Base-by-base conservation (phyloP, 2,329 filamentous ascomycete genomes). In the Monosporascus sp. region DNA sequence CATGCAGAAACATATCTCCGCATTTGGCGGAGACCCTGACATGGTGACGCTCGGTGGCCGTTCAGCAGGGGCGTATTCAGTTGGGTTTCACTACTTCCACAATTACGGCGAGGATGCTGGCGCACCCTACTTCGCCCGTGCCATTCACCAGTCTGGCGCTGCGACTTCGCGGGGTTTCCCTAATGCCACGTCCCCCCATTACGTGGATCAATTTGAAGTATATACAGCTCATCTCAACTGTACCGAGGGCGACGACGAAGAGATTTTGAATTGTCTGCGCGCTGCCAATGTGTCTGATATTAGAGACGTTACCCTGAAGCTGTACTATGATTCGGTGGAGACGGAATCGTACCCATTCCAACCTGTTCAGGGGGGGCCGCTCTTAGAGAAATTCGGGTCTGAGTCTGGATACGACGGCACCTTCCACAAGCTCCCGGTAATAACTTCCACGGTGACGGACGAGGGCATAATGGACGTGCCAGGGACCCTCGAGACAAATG, bases 341-440 rank as follows among this genome's bases (percentile, higher is more conserved):
- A 68, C 68, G 38, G 62, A 74, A 25, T 77, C 73, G 0, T 78
- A 76, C 76, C 75, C 76, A 0, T 79, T 75, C 62, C 76, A 78
- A 49, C 76, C 76, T 1, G 71, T 72, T 0, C 73, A 75, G 0
- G 74, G 74, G 0, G 76, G 75, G 0, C 72, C 72, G 0, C 53
- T 78, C 0, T 65, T 78, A 3, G 75, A 78, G 57, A 77, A 76
- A 51, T 67, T 71, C 5, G 76, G 76, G 18, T 77, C 75, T 0
- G 69, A 59, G 54, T 72, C 61, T 55, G 71, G 62, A 46, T 65
- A 66, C n/a, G 69, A 73, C 7, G 68, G 62, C 3, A 70, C 66
- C 1, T 73, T 73, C 53, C 68, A 67, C 54, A 65, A 66, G 18
- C 62, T 73, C 0, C 71, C 70, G 1, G 63, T 63, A 0, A 67